A percentile compares a stretch with the other conserved stretches of the same genome.
phyloP scores from a whole-genome alignment of 805 yeast species.

The Wickerhamomyces pijperi region DNA sequence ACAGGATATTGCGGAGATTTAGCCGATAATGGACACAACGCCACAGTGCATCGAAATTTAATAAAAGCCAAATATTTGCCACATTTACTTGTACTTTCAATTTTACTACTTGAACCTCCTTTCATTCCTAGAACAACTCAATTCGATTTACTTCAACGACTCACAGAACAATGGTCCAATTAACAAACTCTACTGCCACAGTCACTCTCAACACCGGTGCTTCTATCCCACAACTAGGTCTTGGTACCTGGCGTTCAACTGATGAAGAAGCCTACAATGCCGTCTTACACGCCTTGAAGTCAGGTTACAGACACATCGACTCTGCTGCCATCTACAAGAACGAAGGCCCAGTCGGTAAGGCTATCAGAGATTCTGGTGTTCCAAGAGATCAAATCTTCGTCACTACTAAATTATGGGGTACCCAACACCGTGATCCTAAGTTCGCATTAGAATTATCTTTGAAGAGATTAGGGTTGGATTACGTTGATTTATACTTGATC shows the following conservation, averaged over 20 bases:
- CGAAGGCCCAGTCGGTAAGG: constrained; percentile 44
- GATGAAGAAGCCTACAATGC: constrained; percentile 17
- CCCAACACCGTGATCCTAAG: constrained; percentile 31
- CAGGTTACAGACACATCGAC: constrained; percentile 56
- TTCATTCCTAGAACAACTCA: background rate
- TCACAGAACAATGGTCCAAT: constrained; percentile 2
- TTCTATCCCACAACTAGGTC: constrained; percentile 40
- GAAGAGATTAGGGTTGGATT: constrained; percentile 54
- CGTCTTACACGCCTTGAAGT: constrained; percentile 8
- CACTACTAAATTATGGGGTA: constrained; percentile 61
- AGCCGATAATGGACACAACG: too few species aligned
- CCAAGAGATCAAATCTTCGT: constrained; percentile 56
- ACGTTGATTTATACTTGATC: constrained; percentile 67
- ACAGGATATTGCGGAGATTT: too few species aligned
- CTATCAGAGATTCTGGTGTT: constrained; percentile 41
- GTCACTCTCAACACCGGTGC: constrained; percentile 35
- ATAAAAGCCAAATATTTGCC: too few species aligned
- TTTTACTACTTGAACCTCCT: too few species aligned
- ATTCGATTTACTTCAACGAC: too few species aligned
- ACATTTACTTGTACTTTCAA: too few species aligned
- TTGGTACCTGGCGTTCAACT: constrained; percentile 37
- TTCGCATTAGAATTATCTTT: constrained; percentile 49
- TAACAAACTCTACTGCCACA: constrained; percentile 4
- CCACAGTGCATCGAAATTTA: too few species aligned
- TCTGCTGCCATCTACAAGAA: constrained; percentile 46